Base-by-base conservation (phyloP, 306 rosid genomes). In the Acacia crassicarpa region DNA sequence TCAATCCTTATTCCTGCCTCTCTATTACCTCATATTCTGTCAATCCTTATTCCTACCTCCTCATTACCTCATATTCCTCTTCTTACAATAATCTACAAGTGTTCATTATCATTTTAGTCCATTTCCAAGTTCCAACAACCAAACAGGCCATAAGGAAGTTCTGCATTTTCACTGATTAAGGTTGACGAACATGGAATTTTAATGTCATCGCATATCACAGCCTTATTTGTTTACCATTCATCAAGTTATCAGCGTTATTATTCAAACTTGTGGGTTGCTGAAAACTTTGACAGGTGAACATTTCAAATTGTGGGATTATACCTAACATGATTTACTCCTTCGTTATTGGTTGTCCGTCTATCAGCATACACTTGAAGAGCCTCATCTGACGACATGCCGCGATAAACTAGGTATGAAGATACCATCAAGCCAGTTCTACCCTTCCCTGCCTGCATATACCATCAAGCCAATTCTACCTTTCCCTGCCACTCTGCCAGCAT, bases 351-450 rank as follows among this genome's bases (percentile, higher is more conserved):
- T 19, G 99, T 96, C 69, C 98, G 84, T 73, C 93, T 92, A 51
- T 91, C 91, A 77, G 99, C 99, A 84, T 92, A 96, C 77, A 93
- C 59, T 58, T 93, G 94, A 81, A 96, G 94, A 74, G 98, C 97
- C 80, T 91, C 97, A 77, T 92, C 97, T 30, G 86, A 90, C 30
- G 92, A 81, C 98, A 93, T 96, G 83, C 97, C 97, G 56, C 89
- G 75, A 84, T 93, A 92, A 62, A 89, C 91, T 44, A 96, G 90
- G 86, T 92, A 93, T 66, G 97, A 80, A 78, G 90, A 84, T 40
- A 92, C 98, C 99, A 96, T 96, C 80, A 93, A 83, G 81, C 99
- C 98, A 9, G 99, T 93, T 82, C 99, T 90, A 76, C 99, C 97
- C 85, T 96, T 96, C 48, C 99, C 99, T 75, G 97, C 99, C 99